phyloP scores from a whole-genome alignment of 192 early-diverging fungal species.

The Chytriomyces sp. region DNA sequence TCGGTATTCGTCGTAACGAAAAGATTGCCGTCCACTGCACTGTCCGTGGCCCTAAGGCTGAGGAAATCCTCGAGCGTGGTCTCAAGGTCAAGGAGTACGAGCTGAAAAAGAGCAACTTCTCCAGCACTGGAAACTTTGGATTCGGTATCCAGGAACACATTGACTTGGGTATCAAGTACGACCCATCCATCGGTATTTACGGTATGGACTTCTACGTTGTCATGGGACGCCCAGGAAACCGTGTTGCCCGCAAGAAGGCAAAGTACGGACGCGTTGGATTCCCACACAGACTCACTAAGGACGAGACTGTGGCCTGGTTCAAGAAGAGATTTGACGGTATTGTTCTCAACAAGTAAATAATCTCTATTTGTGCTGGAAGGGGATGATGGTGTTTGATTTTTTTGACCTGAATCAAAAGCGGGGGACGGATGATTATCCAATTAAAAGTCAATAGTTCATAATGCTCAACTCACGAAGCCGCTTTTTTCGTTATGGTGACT shows the following conservation, averaged over 20 bases:
- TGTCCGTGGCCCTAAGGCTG: conserved; percentile 91
- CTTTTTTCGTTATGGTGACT: too few relatives aligned
- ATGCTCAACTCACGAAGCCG: too few relatives aligned
- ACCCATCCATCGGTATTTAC: conserved; percentile 97
- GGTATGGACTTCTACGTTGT: conserved; percentile 97
- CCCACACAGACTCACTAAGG: conserved; percentile 91
- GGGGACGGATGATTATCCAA: too few relatives aligned
- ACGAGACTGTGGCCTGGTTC: conserved; percentile 98
- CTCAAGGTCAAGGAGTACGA: conserved; percentile 99
- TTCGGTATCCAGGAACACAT: conserved; percentile 99
- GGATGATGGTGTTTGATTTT: too few relatives aligned
- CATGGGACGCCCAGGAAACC: conserved; percentile 97
- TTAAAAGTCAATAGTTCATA: too few relatives aligned
- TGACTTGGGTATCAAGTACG: conserved; percentile 99
- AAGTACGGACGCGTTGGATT: conserved; percentile 80
- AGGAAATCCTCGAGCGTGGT: conserved; percentile 99
- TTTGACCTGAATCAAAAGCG: too few relatives aligned
- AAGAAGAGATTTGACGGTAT: conserved; percentile 95
- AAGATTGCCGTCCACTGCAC: conserved; percentile 99
- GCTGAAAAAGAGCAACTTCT: conserved; percentile 94
- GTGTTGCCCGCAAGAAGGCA: conserved; percentile 92
- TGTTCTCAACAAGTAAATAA: conserved; percentile 78
- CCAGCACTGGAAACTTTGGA: conserved; percentile 98
- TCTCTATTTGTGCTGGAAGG: too few relatives aligned
- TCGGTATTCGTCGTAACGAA: conserved; percentile 99